Evolutionary conservation across 805 yeast species (phyloP).

Genomic region (Candida germanica): DNA sequence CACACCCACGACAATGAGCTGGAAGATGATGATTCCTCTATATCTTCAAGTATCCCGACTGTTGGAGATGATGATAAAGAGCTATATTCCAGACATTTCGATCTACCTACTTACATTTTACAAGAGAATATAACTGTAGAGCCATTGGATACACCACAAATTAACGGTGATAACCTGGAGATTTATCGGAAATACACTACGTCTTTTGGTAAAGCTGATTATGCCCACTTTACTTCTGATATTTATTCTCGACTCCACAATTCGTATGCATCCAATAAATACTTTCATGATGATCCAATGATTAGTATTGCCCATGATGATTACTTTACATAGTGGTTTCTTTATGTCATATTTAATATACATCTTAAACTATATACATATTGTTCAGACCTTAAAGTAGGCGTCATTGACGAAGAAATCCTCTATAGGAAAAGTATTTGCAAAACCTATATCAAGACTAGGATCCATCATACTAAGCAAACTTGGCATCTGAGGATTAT

Average conservation of each 20-base stretch:
- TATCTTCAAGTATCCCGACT: conserved; percentile 1
- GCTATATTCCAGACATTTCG: conserved; percentile 2
- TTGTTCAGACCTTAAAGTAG: background rate
- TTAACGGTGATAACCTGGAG: background rate
- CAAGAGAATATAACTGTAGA: background rate
- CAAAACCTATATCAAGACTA: conserved; percentile 7
- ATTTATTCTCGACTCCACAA: conserved; percentile 1
- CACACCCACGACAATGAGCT: background rate
- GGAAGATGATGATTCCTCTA: background rate
- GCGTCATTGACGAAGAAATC: conserved; percentile 9
- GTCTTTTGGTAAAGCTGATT: conserved; percentile 4
- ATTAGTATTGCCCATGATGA: conserved; percentile 11
- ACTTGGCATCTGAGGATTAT: conserved; percentile 6
- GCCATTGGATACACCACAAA: background rate
- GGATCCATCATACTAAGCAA: conserved; percentile 6
- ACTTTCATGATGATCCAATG: conserved; percentile 6
- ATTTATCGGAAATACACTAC: conserved; percentile 9
- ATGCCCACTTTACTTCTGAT: conserved; percentile 3
- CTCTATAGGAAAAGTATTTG: conserved; percentile 6
- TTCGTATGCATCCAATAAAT: too few relatives aligned
- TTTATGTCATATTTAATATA: background rate
- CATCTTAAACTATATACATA: too few relatives aligned
- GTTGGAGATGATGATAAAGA: conserved; percentile 4
- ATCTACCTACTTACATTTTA: conserved; percentile 1
- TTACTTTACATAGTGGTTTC: conserved; percentile 7